Conservation (phyloP, 306 rosid species). For the Pyrus betulifolia region DNA sequence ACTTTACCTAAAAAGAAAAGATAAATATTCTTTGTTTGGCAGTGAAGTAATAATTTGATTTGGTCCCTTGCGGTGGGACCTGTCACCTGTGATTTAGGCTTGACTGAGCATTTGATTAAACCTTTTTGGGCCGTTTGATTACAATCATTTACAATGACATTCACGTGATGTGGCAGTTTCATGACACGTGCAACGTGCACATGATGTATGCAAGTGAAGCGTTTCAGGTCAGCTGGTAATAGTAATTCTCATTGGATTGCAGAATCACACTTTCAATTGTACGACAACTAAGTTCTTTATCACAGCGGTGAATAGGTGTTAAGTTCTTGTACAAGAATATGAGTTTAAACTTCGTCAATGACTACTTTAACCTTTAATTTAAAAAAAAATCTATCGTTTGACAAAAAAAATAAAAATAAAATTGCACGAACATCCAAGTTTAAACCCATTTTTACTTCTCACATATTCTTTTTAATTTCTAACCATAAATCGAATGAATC, state of each 20-base stretch:
- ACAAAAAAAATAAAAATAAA: no score
- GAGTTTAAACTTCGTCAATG: no score
- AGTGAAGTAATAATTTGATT: background rate
- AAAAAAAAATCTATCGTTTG: no score
- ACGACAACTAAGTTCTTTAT: no score
- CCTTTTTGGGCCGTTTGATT: background rate
- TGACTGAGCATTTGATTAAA: background rate
- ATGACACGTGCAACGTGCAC: background rate
- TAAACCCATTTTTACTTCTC: no score
- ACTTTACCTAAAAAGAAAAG: no score
- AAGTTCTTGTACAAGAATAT: rapidly evolving
- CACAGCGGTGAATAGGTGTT: no score
- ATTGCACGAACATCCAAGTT: no score
- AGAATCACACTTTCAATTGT: background rate
- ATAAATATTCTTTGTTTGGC: background rate
- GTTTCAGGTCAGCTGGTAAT: background rate
- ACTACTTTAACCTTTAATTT: no score
- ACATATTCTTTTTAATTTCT: no score
- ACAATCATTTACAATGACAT: background rate
- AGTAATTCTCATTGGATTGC: background rate
- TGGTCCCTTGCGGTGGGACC: background rate
- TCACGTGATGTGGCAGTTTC: background rate
- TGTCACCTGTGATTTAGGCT: background rate
- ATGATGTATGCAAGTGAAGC: background rate
- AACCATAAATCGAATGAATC: no score